Evolutionary conservation across 2,329 filamentous ascomycete species (phyloP), one percentile per base, ranked within the genome.

Genomic region (Pseudocercospora fuligena): DNA sequence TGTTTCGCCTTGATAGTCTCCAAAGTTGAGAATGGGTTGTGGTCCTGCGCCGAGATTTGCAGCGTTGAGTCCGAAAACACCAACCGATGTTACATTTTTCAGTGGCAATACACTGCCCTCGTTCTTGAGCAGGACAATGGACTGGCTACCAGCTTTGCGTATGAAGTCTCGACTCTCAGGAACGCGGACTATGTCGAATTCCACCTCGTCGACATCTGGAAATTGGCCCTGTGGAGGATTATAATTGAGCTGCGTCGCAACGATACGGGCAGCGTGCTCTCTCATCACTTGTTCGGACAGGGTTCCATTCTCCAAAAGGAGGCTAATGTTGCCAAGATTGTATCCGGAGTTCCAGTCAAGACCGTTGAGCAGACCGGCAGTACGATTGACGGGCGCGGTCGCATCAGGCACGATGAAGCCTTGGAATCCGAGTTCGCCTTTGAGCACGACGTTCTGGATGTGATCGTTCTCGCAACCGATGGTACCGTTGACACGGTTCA

Each of bases 61-160:
- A 2, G 54, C 54, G 5, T 57, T 23, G 9, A 29, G n/a, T 1
- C 83, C 84, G 62, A 84, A 83, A 2, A 86, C 73, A 1, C 78
- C 79, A 53, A 85, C 80, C 25, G 78, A 79, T 60, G 75, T 79
- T 3, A 84, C 83, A 60, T 80, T 82, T 61, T 82, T 82, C 5
- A 91, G 75, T 0, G 86, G 86, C 0, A 88, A 79, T 2, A 82
- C 74, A 8, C 78, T 77, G 61, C 82, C 80, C 1, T 70, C 74
- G 66, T 88, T 88, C 74, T 86, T 86, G 14, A 86, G 70, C 5
- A 82, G 73, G 14, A 81, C 25, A 19, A 57, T 23, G 23, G 54
- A 57, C 12, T 27, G 11, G 11, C 11, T 29, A 57, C 23, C 54
- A 57, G 29, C 29, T 36, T 57, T 57, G 21, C 49, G 49, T 27